phyloP scores from a whole-genome alignment of 148 eudicot genomes.

The Arctostaphylos glauca region DNA sequence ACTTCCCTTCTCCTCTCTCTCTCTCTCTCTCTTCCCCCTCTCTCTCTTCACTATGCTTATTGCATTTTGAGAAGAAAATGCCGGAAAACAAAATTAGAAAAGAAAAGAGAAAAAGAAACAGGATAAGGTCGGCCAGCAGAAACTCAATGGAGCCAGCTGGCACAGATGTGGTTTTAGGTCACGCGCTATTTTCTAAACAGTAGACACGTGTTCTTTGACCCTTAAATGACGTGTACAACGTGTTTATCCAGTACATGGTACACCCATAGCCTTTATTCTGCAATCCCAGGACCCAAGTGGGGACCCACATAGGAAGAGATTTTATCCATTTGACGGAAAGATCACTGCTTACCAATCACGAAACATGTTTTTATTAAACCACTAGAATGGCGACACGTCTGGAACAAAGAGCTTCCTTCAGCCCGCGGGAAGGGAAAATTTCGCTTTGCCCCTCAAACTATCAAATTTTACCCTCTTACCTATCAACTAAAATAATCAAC shows the following conservation, averaged over 20 bases:
- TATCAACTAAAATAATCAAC: neutral
- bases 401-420: neutral
- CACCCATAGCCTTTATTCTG: neutral
- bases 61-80: constrained; percentile 13
- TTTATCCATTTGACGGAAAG: neutral
- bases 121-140: constrained; percentile 30
- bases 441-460: neutral
- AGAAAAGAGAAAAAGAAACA: neutral
- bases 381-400: neutral
- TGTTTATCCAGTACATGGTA: neutral
- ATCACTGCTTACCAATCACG: neutral
- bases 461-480: neutral
- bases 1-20: neutral
- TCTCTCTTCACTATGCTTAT: neutral
- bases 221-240: neutral
- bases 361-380: neutral
- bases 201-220: neutral
- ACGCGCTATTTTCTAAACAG: constrained; percentile 10
- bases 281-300: neutral
- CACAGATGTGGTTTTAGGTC: neutral
- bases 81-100: neutral
- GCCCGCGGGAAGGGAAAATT: neutral
- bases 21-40: constrained; percentile 14
- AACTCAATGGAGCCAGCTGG: constrained; percentile 26
- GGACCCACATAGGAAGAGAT: neutral